Base-by-base conservation (phyloP, 352 stramenopile genomes). In the Phytopythium helicoides region DNA sequence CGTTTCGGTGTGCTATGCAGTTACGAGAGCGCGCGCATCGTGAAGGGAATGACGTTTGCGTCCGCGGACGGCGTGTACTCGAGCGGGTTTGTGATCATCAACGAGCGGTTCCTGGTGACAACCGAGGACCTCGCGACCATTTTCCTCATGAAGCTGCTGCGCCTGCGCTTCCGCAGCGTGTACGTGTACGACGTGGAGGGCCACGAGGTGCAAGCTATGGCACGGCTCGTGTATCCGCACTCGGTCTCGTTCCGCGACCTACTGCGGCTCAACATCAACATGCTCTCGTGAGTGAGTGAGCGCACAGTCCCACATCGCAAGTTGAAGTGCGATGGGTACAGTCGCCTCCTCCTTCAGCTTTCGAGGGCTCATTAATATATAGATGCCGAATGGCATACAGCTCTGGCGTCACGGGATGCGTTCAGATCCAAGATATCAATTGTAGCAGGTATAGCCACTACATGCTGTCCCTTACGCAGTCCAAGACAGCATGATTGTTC, bases 51-150 rank as follows among this genome's bases (percentile, higher is more conserved):
- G 5, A 82, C 66, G 28, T 81, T 63, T 54, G 52, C 65, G 23
- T 64, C 61, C 19, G 65, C 70, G 39, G 74, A 84, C 16, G 74
- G 68, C 2, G 77, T 88, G 41, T 86, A 82, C 60, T 73, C 70
- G 52, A 76, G 66, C 45, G 77, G 74, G 1, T 87, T 70, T 37
- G 67, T 87, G 16, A 66, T 86, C 47, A 70, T 62, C 10, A 70
- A 81, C 47, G 56, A 64, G 41, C 76, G 72, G 45, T 77, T 72
- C 19, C 56, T 83, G 15, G 64, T 86, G 14, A 50, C 47, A 1
- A 76, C 71, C 1, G 56, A 62, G 42, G 71, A 86, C 44, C 52
- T 79, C 26, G 47, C 57, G 41, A 50, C 62, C 4, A 59, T 82
- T 11, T 33, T 77, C 19, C 42, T 76, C 31, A 81, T 81, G 62